A percentile compares a stretch with the other conserved stretches of the same genome.
Evolutionary conservation across 495 filamentous ascomycete genomes (phyloP).

Genomic region (Extremus antarcticus): DNA sequence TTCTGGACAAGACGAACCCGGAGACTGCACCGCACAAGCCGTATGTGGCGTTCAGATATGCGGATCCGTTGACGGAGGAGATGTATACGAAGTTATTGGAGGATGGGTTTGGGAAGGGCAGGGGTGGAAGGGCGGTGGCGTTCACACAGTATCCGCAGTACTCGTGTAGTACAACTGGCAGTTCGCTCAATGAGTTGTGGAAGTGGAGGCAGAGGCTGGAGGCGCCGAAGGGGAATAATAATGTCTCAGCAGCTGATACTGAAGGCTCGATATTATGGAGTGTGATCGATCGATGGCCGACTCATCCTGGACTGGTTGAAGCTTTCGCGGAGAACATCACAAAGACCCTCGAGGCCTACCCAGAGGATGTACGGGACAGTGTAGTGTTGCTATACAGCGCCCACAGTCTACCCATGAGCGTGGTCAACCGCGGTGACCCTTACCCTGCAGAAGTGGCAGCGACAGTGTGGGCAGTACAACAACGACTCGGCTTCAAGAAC

Average conservation of each 20-base stretch:
- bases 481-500: conserved; percentile 72
- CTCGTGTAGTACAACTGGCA: conserved; percentile 96
- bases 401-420: conserved; percentile 91
- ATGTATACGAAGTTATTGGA: conserved; percentile 71
- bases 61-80: conserved; percentile 84
- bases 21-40: conserved; percentile 95
- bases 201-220: conserved; percentile 86
- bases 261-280: conserved; percentile 81
- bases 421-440: conserved; percentile 90
- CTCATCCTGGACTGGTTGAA: conserved; percentile 79
- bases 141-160: conserved; percentile 99
- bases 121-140: conserved; percentile 82
- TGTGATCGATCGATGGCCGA: conserved; percentile 96
- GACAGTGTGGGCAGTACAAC: conserved; percentile 95
- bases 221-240: conserved; percentile 26
- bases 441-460: conserved; percentile 96
- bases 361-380: conserved; percentile 59
- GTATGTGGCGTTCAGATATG: conserved; percentile 98
- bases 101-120: conserved; percentile 82
- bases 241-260: conserved; percentile 31
- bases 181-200: conserved; percentile 94
- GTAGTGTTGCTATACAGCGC: conserved; percentile 90
- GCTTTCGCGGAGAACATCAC: conserved; percentile 88
- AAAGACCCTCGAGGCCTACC: conserved; percentile 68
- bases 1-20: conserved; percentile 79